phyloP scores from a whole-genome alignment of 371 early-diverging fungal genomes.

The Globomyces sp. region DNA sequence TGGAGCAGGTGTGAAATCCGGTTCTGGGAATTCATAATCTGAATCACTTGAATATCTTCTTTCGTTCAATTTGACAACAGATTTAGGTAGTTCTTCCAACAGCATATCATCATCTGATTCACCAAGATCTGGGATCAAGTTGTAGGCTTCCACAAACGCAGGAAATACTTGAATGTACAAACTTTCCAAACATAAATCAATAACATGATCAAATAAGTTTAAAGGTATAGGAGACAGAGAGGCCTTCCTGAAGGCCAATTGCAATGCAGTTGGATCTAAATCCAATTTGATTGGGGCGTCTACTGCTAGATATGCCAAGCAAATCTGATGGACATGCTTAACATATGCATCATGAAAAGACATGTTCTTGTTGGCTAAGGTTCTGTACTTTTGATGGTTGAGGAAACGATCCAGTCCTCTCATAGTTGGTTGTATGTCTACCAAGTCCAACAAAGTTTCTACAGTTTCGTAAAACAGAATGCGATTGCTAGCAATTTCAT shows the following conservation, averaged over 20 bases:
- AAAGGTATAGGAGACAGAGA: slow-evolving; percentile 13
- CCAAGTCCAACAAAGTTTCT: slow-evolving; percentile 10
- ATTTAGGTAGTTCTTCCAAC: background rate
- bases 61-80: background rate
- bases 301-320: slow-evolving; percentile 8
- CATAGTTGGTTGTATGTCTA: background rate
- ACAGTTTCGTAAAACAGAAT: slow-evolving; percentile 12
- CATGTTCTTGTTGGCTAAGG: background rate
- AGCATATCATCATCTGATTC: background rate
- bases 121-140: background rate
- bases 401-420: slow-evolving; percentile 5
- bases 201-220: slow-evolving; percentile 5
- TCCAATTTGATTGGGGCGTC: background rate
- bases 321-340: slow-evolving; percentile 10
- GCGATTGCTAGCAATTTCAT: background rate
- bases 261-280: background rate
- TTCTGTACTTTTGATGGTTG: background rate
- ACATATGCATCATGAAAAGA: background rate
- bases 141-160: background rate
- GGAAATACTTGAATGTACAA: background rate
- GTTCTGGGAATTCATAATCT: background rate
- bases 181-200: background rate
- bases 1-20: background rate
- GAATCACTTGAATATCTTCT: background rate
- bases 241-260: background rate